These are phyloP conservation scores for Comarum palustre DNA, from an alignment of 306 rosid genomes.

Conservation along the genomic window DNA sequence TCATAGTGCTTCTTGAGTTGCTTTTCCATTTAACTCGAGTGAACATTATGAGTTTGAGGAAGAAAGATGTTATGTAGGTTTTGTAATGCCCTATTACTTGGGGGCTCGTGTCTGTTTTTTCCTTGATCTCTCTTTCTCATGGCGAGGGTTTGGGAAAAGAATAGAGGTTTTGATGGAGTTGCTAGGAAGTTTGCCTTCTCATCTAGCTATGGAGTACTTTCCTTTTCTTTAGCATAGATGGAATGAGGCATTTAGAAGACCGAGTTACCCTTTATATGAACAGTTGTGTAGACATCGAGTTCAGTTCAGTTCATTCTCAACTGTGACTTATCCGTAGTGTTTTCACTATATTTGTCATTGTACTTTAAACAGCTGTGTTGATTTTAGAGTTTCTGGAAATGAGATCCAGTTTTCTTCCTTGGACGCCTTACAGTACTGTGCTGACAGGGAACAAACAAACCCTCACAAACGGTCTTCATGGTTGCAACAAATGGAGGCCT, in stretches of 20 bases:
- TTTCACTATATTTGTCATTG: not conserved
- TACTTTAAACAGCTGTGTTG: not conserved
- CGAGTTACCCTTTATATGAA: not conserved
- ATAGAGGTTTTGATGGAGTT: slow-evolving; percentile 10
- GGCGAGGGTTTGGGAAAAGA: not conserved
- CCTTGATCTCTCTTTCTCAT: slow-evolving; percentile 3
- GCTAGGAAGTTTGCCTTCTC: slow-evolving; percentile 1
- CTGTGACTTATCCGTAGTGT: not conserved
- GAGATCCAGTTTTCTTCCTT: not conserved
- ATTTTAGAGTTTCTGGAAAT: not conserved
- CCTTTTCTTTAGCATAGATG: not conserved
- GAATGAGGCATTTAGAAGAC: slow-evolving; percentile 1
- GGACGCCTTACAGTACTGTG: too few relatives aligned
- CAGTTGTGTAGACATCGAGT: not conserved
- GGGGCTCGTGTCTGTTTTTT: not conserved
- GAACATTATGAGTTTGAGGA: not conserved
- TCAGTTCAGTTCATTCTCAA: not conserved
- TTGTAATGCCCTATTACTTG: not conserved
- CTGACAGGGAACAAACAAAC: not conserved
- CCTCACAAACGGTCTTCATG: not conserved
- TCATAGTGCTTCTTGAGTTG: not conserved
- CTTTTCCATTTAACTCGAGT: not conserved
- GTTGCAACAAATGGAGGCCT: not conserved
- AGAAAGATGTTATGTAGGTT: slow-evolving; percentile 4
- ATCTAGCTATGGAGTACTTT: not conserved